Evolutionary conservation across 306 rosid genomes (phyloP).

Genomic region (Ormosia semicastrata): DNA sequence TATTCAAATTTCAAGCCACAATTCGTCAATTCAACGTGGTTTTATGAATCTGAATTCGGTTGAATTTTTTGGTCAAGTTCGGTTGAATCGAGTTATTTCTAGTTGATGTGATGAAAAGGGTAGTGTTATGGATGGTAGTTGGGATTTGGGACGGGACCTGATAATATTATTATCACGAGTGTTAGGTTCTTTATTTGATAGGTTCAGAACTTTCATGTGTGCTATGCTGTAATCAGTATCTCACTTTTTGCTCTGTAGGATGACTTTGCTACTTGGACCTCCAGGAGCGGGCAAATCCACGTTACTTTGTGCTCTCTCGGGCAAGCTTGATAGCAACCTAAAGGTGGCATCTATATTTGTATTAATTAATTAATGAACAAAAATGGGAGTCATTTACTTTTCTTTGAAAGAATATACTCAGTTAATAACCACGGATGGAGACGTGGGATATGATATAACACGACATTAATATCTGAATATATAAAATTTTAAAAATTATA

Average conservation of each 20-base stretch:
- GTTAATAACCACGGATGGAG: no score
- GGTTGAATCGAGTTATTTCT: background rate
- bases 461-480: background rate
- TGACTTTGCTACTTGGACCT: constrained; percentile 89
- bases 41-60: no score
- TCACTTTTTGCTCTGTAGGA: constrained; percentile 45
- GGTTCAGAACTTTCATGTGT: constrained; percentile 47
- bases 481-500: no score
- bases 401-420: no score
- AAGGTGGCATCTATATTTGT: constrained; percentile 38
- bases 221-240: background rate
- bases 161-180: constrained; percentile 8
- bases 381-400: background rate
- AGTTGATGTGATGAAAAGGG: background rate
- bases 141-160: background rate
- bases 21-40: no score
- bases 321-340: constrained; percentile 67
- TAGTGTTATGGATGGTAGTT: background rate
- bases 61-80: background rate
- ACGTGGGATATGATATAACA: background rate
- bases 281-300: constrained; percentile 86
- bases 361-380: background rate
- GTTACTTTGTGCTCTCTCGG: constrained; percentile 76
- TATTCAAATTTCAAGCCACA: background rate
- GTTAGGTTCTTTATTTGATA: constrained; percentile 1